Percentiles rank a stretch among this genome's conserved stretches.
phyloP scores from a whole-genome alignment of 2,329 filamentous ascomycete genomes.

The Emmonsiellopsis sp. region DNA sequence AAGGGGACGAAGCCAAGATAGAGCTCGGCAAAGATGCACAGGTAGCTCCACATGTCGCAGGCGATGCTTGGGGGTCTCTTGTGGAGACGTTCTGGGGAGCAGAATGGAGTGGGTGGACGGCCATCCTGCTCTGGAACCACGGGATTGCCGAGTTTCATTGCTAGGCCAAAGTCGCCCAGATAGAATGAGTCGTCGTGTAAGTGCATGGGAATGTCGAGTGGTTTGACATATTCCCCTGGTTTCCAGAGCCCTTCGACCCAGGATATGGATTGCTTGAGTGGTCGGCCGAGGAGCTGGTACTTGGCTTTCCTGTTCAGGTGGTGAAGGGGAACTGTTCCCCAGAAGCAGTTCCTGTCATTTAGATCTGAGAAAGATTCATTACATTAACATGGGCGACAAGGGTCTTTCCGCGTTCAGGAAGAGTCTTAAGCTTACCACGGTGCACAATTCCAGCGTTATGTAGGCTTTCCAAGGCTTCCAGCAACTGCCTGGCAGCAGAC shows the following conservation, averaged over 20 bases:
- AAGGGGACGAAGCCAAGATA: slow-evolving; percentile 1
- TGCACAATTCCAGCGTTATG: slow-evolving; percentile 3
- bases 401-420: neutral
- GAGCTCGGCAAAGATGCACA: slow-evolving; percentile 3
- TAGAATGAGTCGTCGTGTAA: neutral
- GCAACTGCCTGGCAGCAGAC: slow-evolving; percentile 3
- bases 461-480: slow-evolving; percentile 1
- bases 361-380: neutral
- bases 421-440: neutral
- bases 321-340: slow-evolving; percentile 1
- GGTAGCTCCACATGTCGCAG: slow-evolving; percentile 4
- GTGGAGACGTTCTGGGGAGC: slow-evolving; percentile 3
- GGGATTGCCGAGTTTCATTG: neutral
- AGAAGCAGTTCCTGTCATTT: slow-evolving; percentile 2
- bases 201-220: neutral
- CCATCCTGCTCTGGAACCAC: neutral
- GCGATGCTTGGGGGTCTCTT: neutral
- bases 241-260: neutral
- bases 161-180: slow-evolving; percentile 2
- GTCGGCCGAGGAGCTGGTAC: neutral
- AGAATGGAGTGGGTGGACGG: neutral
- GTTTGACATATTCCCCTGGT: slow-evolving; percentile 1
- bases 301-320: neutral
- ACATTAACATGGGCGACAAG: neutral
- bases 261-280: neutral